Base-by-base conservation (phyloP, 768 basidiomycete species). In the Xanthoconium stramineum region DNA sequence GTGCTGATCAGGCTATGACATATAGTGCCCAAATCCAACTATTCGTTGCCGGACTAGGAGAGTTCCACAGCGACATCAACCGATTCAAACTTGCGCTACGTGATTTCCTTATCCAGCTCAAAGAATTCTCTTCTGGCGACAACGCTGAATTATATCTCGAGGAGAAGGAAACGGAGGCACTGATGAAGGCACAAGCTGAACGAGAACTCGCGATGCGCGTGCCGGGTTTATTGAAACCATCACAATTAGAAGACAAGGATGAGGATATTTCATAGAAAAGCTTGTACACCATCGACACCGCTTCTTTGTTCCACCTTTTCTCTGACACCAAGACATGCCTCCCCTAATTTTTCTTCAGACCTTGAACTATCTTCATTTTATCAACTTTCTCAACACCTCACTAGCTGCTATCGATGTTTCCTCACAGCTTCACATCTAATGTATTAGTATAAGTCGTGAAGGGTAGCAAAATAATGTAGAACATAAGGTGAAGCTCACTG, bases 161-260 rank as follows among this genome's bases (percentile, higher is more conserved):
- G 66, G 97, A 98, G 74, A 96, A 94, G 74, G 95, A 98, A 70
- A 81, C 83, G 5, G 96, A 96, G 72, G 78, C 80, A 20, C 82
- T 86, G 68, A 79, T 76, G 70, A 88, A 90, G 75, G 85, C 83
- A 0, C 83, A 89, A 61, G 89, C 85, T 57, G 94, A 97, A 74
- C 87, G 87, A 50, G 84, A 94, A 75, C 82, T 88, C 37, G 94
- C 94, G 28, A 89, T 91, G 81, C 83, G 91, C 62, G 93, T 98
- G 57, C 96, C 95, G n/a, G 97, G 97, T 39, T 90, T 98, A 89
- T 81, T 98, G 71, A 97, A 97, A 74, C 95, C 94, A 39, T 90
- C 88, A 63, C 92, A 95, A 73, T 69, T 98, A 70, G 92, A 95
- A 69, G 94, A 96, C 75, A 91, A 89, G 75, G 93, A 95, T 68